These are phyloP conservation scores for Thinopyrum obtusiflorum DNA, from an alignment of 202 grass and related monocot genomes.

Conservation along the genomic window DNA sequence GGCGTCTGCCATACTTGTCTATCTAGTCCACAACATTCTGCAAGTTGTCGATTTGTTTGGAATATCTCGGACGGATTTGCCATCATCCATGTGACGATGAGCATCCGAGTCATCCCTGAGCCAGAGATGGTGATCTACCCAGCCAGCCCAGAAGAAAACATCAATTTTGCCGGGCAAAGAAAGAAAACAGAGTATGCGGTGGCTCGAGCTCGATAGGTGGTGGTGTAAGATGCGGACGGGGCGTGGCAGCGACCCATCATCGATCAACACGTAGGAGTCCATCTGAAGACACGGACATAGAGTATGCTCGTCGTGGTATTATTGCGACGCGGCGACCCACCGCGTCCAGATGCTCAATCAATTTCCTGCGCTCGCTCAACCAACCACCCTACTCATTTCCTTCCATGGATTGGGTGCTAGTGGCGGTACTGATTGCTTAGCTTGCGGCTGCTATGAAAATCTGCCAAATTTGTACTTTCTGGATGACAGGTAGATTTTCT, in stretches of 20 bases:
- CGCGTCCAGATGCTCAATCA: slow-evolving; percentile 1
- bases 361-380: not conserved
- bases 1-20: not conserved
- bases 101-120: not conserved
- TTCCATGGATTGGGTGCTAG: no score
- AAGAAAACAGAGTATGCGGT: not conserved
- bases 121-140: not conserved
- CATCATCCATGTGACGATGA: slow-evolving; percentile 4
- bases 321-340: not conserved
- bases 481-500: not conserved
- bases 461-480: not conserved
- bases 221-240: not conserved
- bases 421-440: not conserved
- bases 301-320: not conserved
- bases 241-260: not conserved
- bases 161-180: not conserved
- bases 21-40: not conserved
- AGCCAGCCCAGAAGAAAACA: not conserved
- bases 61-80: not conserved
- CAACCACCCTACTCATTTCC: not conserved
- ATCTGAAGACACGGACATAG: not conserved
- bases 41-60: not conserved
- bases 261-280: not conserved
- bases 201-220: not conserved
- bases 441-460: not conserved